Percentiles rank a stretch among this genome's conserved stretches.
phyloP scores from a whole-genome alignment of 2,329 filamentous ascomycete genomes.

The Akanthomyces muscarius region DNA sequence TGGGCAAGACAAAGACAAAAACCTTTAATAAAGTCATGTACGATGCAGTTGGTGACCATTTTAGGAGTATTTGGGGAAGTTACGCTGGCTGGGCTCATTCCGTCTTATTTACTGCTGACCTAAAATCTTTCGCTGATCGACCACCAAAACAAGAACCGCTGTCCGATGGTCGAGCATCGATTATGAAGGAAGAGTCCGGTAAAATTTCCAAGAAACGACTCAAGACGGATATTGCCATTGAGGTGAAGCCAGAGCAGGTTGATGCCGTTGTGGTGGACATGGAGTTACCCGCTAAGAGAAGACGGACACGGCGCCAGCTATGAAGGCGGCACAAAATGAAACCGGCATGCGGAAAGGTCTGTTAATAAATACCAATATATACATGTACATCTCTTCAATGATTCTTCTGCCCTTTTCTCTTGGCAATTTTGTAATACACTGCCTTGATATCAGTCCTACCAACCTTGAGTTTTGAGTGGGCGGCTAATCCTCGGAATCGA shows the following conservation, averaged over 20 bases:
- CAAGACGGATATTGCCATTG: slow-evolving; percentile 17
- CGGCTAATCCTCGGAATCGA: slow-evolving; percentile 12
- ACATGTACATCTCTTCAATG: background rate
- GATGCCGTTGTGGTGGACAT: slow-evolving; percentile 12
- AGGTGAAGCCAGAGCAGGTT: slow-evolving; percentile 4
- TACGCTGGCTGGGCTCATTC: slow-evolving; percentile 98
- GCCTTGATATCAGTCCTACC: background rate
- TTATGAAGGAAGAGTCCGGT: slow-evolving; percentile 3
- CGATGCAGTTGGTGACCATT: slow-evolving; percentile 84
- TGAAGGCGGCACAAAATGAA: background rate
- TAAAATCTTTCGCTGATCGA: slow-evolving; percentile 76
- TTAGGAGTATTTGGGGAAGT: slow-evolving; percentile 82
- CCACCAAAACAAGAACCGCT: slow-evolving; percentile 18
- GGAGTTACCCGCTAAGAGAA: slow-evolving; percentile 18
- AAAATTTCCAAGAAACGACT: slow-evolving; percentile 24
- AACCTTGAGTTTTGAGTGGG: background rate
- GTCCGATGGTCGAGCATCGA: background rate
- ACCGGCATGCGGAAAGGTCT: background rate
- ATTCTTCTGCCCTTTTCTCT: background rate
- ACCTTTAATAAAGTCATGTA: slow-evolving; percentile 87
- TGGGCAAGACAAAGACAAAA: slow-evolving; percentile 78
- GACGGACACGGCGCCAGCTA: slow-evolving; percentile 9
- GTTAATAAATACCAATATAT: background rate
- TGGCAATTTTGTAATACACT: background rate
- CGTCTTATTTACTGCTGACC: slow-evolving; percentile 89